Base-by-base conservation (phyloP, 2,329 filamentous ascomycete species). In the Phoma herbarum region DNA sequence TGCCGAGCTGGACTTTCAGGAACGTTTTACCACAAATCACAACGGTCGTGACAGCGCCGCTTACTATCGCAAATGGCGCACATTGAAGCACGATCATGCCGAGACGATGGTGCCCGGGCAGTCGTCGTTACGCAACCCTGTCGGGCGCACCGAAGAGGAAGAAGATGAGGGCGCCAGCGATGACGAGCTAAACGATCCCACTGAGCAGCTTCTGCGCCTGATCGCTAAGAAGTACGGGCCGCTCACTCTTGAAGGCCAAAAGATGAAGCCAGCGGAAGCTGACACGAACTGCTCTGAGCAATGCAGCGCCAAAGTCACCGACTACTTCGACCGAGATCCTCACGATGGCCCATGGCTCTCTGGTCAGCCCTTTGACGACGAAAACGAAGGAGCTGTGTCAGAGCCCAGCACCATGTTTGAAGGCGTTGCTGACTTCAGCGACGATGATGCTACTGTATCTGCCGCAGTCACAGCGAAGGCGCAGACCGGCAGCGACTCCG, bases 71-170 rank as follows among this genome's bases (percentile, higher is more conserved):
- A 35, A 58, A 12, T 47, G 55, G 43, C 48, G 26, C 20, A 11
- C 10, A 2, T n/a, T 50, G 20, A 56, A 56, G 37, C 48, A 29
- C 37, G 45, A 56, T 2, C 18, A 44, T 25, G 45, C 45, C 2
- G 37, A 49, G 45, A 45, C 22, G 5, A 25, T 56, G 23, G 47
- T 60, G 8, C 47, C 55, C 31, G 57, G 57, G 11, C 42, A 28
- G 18, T 51, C 41, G 3, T 43, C 28, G 5, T 28, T 60, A 18
- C 35, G 47, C 14, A 31, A 43, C 10, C 12, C 11, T 22, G 37
- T 52, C 18, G 29, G 48, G 4, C 33, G 50, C 8, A 11, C 20
- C 16, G 18, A 11, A 22, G 22, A 20, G 2, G 26, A n/a, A 1
- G 18, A 22, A 6, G 25, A 42, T n/a, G 10, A 22, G 23, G 20